Evolutionary conservation across 2,329 filamentous ascomycete genomes (phyloP), one percentile per base, ranked within the genome.

Genomic region (Clarireedia homoeocarpa): DNA sequence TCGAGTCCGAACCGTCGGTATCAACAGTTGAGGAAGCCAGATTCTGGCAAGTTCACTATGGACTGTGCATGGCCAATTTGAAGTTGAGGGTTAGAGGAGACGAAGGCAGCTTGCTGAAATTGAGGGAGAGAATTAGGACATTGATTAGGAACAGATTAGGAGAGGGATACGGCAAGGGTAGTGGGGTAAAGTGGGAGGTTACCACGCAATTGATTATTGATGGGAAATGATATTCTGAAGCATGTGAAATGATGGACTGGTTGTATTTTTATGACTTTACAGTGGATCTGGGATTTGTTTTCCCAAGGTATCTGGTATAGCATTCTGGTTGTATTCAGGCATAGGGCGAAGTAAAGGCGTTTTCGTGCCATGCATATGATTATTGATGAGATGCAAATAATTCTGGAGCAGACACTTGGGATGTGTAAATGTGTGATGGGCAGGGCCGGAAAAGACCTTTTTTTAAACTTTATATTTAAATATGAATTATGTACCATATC

Each of bases 11-110:
- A 65, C 83, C 88, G 1, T 80, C 81, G 55, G 84, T 97, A 26
- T 80, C 81, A 46, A 80, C 80, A 1, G 84, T 99, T 48, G 89
- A 96, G 57, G 91, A 96, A 67, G 92, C 91, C 1, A 85, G 91
- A 68, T 96, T 99, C 71, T 99, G 94, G 94, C 94, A 99, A 74
- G 94, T 96, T 14, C 94, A 99, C 72, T 96, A 97, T 70, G 91
- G 92, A 1, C 77, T 97, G 42, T 95, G 91, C 68, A 95, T 97
- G 87, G 94, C 94, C 7, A 96, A 95, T 69, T 71, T 99, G 62
- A 95, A 90, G 71, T 72, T 99, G 20, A 81, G 85, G 58, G 81
- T 96, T 26, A 70, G 56, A 4, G 48, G 47, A 4, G 84, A 88
- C 45, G 89, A 94, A 59, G 82, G 86, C 14, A 81, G 85, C 5